phyloP scores from a whole-genome alignment of 2,329 filamentous ascomycete genomes.

The Penicillium hesseltinei region DNA sequence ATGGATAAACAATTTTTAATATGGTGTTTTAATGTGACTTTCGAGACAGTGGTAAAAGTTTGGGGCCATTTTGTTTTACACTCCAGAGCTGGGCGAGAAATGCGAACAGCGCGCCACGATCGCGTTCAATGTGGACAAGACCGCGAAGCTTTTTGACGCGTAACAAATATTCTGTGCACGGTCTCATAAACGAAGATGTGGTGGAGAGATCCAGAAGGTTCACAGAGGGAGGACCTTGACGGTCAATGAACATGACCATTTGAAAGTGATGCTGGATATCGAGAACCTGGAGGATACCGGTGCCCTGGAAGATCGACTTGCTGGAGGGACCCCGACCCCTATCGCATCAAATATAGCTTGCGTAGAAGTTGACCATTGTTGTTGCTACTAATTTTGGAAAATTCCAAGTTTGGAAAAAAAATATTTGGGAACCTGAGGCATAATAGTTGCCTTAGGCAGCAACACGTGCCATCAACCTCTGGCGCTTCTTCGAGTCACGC shows the following conservation, averaged over 20 bases:
- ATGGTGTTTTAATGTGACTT: too few relatives aligned
- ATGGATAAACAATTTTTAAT: neutral
- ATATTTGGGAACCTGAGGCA: neutral
- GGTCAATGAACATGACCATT: neutral
- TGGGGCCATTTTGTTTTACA: neutral
- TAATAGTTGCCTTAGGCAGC: slow-evolving; percentile 3
- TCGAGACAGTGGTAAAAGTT: neutral
- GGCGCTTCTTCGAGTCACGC: neutral
- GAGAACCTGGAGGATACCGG: neutral
- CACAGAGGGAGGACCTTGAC: neutral
- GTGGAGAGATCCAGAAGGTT: neutral
- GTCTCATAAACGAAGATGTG: neutral
- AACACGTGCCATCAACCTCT: slow-evolving; percentile 9
- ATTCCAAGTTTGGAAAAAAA: neutral
- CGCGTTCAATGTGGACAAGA: too few relatives aligned
- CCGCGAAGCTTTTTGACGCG: neutral
- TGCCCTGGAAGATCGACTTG: neutral
- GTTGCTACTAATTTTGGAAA: neutral
- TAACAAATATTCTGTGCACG: too few relatives aligned
- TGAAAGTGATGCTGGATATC: neutral
- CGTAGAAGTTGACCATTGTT: neutral
- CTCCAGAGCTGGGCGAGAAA: neutral
- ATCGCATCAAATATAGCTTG: neutral
- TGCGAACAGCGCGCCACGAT: slow-evolving; percentile 3
- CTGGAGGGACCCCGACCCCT: neutral